Base-by-base conservation (phyloP, 2,329 filamentous ascomycete genomes). In the Furcasterigmium furcatum region DNA sequence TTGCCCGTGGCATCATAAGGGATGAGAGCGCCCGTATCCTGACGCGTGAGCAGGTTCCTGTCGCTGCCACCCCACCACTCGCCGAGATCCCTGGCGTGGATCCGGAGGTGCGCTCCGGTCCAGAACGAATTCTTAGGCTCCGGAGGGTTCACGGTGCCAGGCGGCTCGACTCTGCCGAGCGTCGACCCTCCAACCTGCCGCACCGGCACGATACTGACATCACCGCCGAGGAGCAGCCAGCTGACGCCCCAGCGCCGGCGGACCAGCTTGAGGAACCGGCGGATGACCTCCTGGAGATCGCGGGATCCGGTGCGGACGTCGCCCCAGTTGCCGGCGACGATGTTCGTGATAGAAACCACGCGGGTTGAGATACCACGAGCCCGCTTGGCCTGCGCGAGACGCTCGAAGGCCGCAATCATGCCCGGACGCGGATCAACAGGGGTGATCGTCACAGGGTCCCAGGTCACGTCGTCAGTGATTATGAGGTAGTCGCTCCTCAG, bases 211-310 rank as follows among this genome's bases (percentile, higher is more conserved):
- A 38, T 38, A 21, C 36, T 38, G 6, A 13, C 16, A n/a, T 38
- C 36, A 4, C 36, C 36, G 19, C 36, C 36, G 1, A 38, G 36
- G 16, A 38, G 36, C 14, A 38, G 36, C 36, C 36, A 38, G 36
- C 24, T 38, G 36, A 38, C 36, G 19, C 36, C 36, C 36, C 36
- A 38, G 19, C 36, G 36, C 4, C 10, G 14, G 13, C 36, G 36
- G 20, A 24, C 36, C 6, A 6, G 16, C 19, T 38, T 38, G 36
- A 38, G 36, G 36, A 38, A 38, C 9, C 36, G 36, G 16, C 36
- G 36, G 36, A 38, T 38, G 36, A 38, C 36, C 12, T 38, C 36
- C 19, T 38, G 36, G 9, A 38, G 36, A n/a, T 38, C 36, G 18
- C 36, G 36, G 10, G 36, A 38, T 38, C 36, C 36, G 20, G 36